phyloP scores from a whole-genome alignment of 495 filamentous ascomycete species.

The Tuber indicum region DNA sequence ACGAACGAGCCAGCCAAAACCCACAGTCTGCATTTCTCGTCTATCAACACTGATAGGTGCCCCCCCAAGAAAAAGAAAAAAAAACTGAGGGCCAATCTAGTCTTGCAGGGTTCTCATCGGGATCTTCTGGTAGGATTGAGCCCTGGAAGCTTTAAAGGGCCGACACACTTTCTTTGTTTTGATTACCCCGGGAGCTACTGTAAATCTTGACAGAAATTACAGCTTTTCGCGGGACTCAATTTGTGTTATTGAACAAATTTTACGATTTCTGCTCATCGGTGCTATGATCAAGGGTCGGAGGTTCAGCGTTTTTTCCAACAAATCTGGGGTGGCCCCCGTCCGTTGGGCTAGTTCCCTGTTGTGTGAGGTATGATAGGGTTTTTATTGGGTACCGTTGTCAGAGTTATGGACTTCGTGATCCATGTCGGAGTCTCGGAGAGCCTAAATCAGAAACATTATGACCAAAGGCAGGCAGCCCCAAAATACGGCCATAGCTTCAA shows the following conservation, averaged over 20 bases:
- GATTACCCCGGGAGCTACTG: neutral
- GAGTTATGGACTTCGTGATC: neutral
- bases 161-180: neutral
- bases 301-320: neutral
- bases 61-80: neutral
- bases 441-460: slow-evolving; percentile 3
- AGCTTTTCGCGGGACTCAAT: neutral
- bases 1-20: neutral
- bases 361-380: neutral
- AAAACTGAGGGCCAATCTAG: neutral
- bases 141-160: neutral
- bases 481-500: slow-evolving; percentile 17
- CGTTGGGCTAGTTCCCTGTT: neutral
- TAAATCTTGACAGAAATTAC: neutral
- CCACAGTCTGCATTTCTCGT: neutral
- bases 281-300: neutral
- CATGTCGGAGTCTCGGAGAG: neutral
- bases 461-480: neutral
- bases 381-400: neutral
- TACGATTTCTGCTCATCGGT: neutral
- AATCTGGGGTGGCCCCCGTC: neutral
- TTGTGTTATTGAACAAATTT: neutral
- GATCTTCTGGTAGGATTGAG: neutral
- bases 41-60: neutral
- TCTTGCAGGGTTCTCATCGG: neutral